Evolutionary conservation across 768 basidiomycete genomes (phyloP).

Genomic region (Rhizopogon sp.): DNA sequence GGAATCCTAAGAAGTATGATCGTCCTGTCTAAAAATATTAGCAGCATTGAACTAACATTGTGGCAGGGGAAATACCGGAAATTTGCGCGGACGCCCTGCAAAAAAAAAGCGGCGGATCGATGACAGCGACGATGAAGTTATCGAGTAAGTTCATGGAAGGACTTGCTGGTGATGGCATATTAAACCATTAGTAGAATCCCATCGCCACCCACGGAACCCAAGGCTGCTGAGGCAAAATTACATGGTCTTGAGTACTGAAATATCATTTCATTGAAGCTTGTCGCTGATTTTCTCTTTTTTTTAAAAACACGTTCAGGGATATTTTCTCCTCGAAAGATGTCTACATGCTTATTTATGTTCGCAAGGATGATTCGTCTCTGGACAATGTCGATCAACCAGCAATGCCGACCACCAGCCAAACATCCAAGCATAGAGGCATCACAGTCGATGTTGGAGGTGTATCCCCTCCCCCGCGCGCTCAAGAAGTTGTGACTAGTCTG

Average conservation of each 20-base stretch:
- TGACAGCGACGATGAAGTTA: slow-evolving; percentile 53
- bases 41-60: background rate
- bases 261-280: slow-evolving; percentile 36
- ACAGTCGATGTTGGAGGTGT: slow-evolving; percentile 17
- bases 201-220: slow-evolving; percentile 12
- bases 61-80: slow-evolving; percentile 21
- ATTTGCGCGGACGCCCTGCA: slow-evolving; percentile 35
- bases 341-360: slow-evolving; percentile 91
- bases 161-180: slow-evolving; percentile 8
- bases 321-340: slow-evolving; percentile 76
- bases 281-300: slow-evolving; percentile 34
- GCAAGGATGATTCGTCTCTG: slow-evolving; percentile 26
- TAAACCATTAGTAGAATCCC: slow-evolving; percentile 13
- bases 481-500: slow-evolving; percentile 45
- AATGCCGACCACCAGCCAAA: slow-evolving; percentile 11
- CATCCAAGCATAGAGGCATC: background rate
- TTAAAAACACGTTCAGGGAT: slow-evolving; percentile 29
- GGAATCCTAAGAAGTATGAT: slow-evolving; percentile 25
- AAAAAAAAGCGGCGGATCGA: slow-evolving; percentile 52
- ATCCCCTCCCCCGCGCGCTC: slow-evolving; percentile 50
- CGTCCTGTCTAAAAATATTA: background rate
- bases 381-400: slow-evolving; percentile 9
- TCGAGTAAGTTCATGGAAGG: slow-evolving; percentile 20
- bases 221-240: slow-evolving; percentile 9
- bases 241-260: slow-evolving; percentile 1